These are phyloP conservation scores for Ogataea hybrid DNA, from an alignment of 1,139 yeast genomes.

Conservation along the genomic window DNA sequence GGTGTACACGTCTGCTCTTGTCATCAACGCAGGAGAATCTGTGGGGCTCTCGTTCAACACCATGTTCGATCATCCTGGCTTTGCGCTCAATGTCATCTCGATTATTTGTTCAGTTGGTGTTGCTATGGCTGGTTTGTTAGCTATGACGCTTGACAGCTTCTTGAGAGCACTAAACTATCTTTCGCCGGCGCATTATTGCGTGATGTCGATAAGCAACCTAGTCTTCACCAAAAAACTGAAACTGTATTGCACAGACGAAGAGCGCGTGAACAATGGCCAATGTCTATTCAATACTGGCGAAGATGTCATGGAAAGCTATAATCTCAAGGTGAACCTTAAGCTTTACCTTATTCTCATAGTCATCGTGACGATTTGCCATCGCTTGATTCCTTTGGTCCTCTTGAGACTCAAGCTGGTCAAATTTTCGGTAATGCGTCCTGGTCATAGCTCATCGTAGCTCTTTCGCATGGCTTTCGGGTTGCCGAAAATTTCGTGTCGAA, in stretches of 20 bases:
- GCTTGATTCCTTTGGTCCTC: slow-evolving; percentile 37
- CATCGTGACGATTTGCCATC: slow-evolving; percentile 37
- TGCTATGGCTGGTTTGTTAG: slow-evolving; percentile 86
- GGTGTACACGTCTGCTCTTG: slow-evolving; percentile 51
- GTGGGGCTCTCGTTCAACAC: slow-evolving; percentile 78
- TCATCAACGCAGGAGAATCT: slow-evolving; percentile 78
- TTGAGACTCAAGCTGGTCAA: slow-evolving; percentile 34
- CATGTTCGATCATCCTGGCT: slow-evolving; percentile 71
- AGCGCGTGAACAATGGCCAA: slow-evolving; percentile 23
- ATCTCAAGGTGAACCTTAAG: slow-evolving; percentile 33
- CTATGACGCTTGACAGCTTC: slow-evolving; percentile 68
- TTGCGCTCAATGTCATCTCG: slow-evolving; percentile 72
- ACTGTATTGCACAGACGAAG: slow-evolving; percentile 39
- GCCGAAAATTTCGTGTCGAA: slow-evolving; percentile 75
- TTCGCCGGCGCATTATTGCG: slow-evolving; percentile 72
- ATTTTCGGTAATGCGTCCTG: slow-evolving; percentile 9
- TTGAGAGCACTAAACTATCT: slow-evolving; percentile 69
- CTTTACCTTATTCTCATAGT: slow-evolving; percentile 37
- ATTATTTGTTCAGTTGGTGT: slow-evolving; percentile 65
- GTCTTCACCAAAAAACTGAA: slow-evolving; percentile 41
- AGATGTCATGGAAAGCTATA: slow-evolving; percentile 46
- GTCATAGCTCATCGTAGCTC: slow-evolving; percentile 52
- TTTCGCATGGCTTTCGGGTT: slow-evolving; percentile 71
- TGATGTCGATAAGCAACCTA: slow-evolving; percentile 49
- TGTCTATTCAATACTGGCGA: slow-evolving; percentile 50